Percentiles rank a stretch among this genome's conserved stretches.
These are phyloP conservation scores for Alternaria infectoria DNA, from an alignment of 2,329 filamentous ascomycete species.

Conservation along the genomic window DNA sequence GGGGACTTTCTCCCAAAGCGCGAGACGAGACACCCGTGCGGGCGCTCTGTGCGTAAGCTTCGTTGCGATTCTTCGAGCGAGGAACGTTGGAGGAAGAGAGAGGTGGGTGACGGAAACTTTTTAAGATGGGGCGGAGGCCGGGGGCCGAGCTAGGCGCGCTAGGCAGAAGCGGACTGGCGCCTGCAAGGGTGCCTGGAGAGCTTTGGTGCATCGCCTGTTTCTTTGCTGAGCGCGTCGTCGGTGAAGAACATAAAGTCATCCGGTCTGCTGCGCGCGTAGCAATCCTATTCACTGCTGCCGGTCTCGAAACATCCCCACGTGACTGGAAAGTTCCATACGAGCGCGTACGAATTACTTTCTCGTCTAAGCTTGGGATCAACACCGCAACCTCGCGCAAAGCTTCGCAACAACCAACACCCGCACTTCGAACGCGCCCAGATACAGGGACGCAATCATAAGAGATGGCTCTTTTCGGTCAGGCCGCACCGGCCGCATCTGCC, in stretches of 20 bases:
- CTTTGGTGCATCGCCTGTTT: constrained; percentile 28
- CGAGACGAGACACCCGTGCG: constrained; percentile 38
- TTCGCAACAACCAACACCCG: constrained; percentile 14
- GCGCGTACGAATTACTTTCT: constrained; percentile 14
- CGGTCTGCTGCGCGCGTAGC: constrained; percentile 8
- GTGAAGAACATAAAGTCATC: constrained; percentile 19
- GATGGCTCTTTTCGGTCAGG: constrained; percentile 69
- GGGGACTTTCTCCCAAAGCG: constrained; percentile 99
- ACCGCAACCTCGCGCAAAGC: constrained; percentile 31
- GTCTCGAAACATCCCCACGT: background rate
- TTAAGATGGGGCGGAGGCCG: constrained; percentile 22
- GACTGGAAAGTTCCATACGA: background rate
- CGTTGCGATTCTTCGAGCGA: constrained; percentile 99
- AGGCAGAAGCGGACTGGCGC: constrained; percentile 35
- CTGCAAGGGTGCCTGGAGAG: constrained; percentile 38
- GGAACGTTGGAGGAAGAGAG: constrained; percentile 67
- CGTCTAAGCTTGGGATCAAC: background rate
- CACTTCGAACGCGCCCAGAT: constrained; percentile 5
- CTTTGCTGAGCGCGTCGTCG: constrained; percentile 24
- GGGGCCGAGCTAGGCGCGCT: constrained; percentile 31
- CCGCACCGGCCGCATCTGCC: constrained; percentile 58
- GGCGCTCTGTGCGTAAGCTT: constrained; percentile 88
- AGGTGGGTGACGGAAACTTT: constrained; percentile 24
- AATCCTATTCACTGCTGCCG: background rate
- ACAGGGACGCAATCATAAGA: constrained; percentile 7